Evolutionary conservation across 2,329 filamentous ascomycete genomes (phyloP).

Genomic region (Fragosphaeria purpurea): DNA sequence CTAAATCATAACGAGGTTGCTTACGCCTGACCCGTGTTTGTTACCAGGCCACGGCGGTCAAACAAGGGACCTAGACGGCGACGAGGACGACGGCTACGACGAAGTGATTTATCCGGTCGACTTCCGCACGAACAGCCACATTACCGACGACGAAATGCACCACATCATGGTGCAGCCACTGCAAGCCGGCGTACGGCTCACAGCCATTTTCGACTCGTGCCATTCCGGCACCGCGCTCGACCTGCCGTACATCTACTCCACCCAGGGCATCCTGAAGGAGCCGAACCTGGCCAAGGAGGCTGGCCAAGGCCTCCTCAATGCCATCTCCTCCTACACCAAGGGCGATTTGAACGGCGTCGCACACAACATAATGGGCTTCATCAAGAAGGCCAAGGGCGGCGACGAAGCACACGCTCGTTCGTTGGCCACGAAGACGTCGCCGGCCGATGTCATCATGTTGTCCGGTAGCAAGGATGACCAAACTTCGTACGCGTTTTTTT

Average conservation of each 20-base stretch:
- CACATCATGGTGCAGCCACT: slow-evolving; percentile 67
- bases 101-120: slow-evolving; percentile 80
- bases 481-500: slow-evolving; percentile 56
- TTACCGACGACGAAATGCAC: slow-evolving; percentile 73
- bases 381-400: slow-evolving; percentile 78
- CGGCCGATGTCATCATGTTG: slow-evolving; percentile 96
- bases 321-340: slow-evolving; percentile 68
- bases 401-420: slow-evolving; percentile 66
- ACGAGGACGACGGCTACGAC: slow-evolving; percentile 73
- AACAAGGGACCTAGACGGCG: slow-evolving; percentile 66
- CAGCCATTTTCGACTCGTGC: slow-evolving; percentile 73
- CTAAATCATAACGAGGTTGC: no score
- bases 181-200: slow-evolving; percentile 72
- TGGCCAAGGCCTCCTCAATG: slow-evolving; percentile 58
- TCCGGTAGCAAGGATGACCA: slow-evolving; percentile 93
- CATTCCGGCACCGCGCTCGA: slow-evolving; percentile 71
- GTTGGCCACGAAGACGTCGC: slow-evolving; percentile 79
- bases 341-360: slow-evolving; percentile 79
- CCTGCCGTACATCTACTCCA: slow-evolving; percentile 71
- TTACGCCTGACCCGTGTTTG: slow-evolving; percentile 9
- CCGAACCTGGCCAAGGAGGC: slow-evolving; percentile 74
- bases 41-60: slow-evolving; percentile 64
- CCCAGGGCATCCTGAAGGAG: slow-evolving; percentile 70
- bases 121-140: slow-evolving; percentile 62
- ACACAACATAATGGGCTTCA: slow-evolving; percentile 67